A percentile compares a stretch with the other conserved stretches of the same genome.
Evolutionary conservation across 139 green algal genomes (phyloP).

Genomic region (Eudorina sp.): DNA sequence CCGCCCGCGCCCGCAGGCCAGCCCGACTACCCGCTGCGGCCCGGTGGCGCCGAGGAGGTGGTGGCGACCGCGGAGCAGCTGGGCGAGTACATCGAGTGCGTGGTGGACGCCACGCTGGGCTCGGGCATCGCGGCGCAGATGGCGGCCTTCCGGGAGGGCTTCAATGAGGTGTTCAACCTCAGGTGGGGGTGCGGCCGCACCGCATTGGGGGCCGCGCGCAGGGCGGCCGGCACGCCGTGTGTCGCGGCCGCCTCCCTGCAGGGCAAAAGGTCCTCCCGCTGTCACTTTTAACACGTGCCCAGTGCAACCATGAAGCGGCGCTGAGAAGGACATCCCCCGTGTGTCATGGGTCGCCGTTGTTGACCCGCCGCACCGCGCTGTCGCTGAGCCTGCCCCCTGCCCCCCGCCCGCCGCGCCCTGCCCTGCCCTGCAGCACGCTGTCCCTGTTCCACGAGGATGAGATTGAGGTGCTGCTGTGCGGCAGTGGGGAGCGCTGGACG

Average conservation of each 20-base stretch:
- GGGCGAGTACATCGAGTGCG: conserved; percentile 84
- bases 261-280: too few species aligned
- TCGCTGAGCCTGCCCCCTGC: too few species aligned
- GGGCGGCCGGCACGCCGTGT: too few species aligned
- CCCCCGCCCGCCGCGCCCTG: too few species aligned
- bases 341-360: too few species aligned
- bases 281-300: too few species aligned
- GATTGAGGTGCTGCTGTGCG: conserved; percentile 95
- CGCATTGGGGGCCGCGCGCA: too few species aligned
- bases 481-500: conserved; percentile 88
- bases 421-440: conserved; percentile 19
- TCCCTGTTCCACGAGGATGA: conserved; percentile 92
- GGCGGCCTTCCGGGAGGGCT: conserved; percentile 86
- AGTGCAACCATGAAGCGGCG: too few species aligned
- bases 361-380: too few species aligned
- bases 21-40: conserved; percentile 79
- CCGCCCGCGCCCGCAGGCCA: conserved; percentile 69
- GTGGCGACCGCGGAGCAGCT: conserved; percentile 78
- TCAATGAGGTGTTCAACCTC: conserved; percentile 81
- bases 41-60: conserved; percentile 70
- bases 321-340: too few species aligned
- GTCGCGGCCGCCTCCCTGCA: too few species aligned
- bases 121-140: conserved; percentile 86
- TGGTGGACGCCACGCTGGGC: conserved; percentile 91
- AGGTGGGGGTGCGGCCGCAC: too few species aligned